phyloP scores from a whole-genome alignment of 139 green algal species.

The Chloropicon primus region DNA sequence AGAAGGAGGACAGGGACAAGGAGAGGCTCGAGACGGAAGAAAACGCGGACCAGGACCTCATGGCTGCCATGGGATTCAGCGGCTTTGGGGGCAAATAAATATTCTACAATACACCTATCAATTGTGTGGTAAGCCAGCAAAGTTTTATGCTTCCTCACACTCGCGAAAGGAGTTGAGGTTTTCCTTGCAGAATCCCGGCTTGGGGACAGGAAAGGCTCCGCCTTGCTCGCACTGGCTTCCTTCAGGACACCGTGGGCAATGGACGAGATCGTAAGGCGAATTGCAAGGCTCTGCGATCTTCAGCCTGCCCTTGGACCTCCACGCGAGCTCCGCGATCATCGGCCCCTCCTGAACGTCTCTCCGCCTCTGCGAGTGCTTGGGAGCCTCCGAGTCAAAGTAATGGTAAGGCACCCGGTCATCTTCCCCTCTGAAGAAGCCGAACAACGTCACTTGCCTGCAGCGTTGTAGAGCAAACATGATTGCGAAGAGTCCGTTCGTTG shows the following conservation, averaged over 20 bases:
- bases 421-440: not conserved
- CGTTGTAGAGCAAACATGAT: not conserved
- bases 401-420: not conserved
- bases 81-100: not conserved
- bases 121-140: not conserved
- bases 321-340: not conserved
- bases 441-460: not conserved
- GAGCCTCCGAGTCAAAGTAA: not conserved
- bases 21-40: not conserved
- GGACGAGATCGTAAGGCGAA: not conserved
- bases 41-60: not conserved
- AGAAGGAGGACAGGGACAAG: not conserved
- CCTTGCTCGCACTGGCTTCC: not conserved
- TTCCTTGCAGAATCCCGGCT: not conserved
- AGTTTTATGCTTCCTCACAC: not conserved
- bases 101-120: too few species aligned
- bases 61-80: not conserved
- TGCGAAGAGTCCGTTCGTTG: not conserved
- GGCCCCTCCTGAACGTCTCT: not conserved
- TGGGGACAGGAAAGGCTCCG: not conserved
- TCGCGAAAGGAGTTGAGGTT: not conserved
- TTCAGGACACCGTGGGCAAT: not conserved
- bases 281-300: not conserved
- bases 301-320: not conserved
- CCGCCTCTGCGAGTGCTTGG: not conserved